Percentiles rank a stretch among this genome's conserved stretches.
These are phyloP conservation scores for Naumovozyma baii DNA, from an alignment of 805 yeast genomes.

Conservation along the genomic window DNA sequence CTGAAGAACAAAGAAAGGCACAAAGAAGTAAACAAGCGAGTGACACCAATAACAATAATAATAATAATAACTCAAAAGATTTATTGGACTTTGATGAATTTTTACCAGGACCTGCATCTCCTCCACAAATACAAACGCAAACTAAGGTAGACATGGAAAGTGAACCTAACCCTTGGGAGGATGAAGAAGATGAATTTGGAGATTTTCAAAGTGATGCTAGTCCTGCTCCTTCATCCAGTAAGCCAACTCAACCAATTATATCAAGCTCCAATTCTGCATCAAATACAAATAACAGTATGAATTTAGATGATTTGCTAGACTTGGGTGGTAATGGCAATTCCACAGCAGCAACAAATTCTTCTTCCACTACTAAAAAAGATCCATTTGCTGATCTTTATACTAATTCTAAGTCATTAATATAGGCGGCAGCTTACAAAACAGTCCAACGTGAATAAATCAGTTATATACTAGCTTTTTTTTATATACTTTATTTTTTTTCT, in stretches of 20 bases:
- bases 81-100: constrained; percentile 24
- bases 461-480: too few species aligned
- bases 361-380: constrained; percentile 11
- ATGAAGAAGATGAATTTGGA: constrained; percentile 31
- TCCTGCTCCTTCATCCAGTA: constrained; percentile 5
- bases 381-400: constrained; percentile 25
- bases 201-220: constrained; percentile 28
- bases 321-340: constrained; percentile 3
- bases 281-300: constrained; percentile 3
- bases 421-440: too few species aligned
- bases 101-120: constrained; percentile 5
- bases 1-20: constrained; percentile 27
- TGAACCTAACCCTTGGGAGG: constrained; percentile 13
- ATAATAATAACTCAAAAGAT: constrained; percentile 21
- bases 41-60: constrained; percentile 8
- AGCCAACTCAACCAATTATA: constrained; percentile 7
- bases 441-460: too few species aligned
- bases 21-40: constrained; percentile 4
- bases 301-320: constrained; percentile 12
- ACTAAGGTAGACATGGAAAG: constrained; percentile 1
- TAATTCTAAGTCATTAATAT: constrained; percentile 26
- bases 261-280: background rate
- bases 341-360: constrained; percentile 6
- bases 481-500: background rate
- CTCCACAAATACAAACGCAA: background rate